Percentiles rank a stretch among this genome's conserved stretches.
phyloP scores from a whole-genome alignment of 768 basidiomycete genomes.

The Phlebiopsis flavidoalba region DNA sequence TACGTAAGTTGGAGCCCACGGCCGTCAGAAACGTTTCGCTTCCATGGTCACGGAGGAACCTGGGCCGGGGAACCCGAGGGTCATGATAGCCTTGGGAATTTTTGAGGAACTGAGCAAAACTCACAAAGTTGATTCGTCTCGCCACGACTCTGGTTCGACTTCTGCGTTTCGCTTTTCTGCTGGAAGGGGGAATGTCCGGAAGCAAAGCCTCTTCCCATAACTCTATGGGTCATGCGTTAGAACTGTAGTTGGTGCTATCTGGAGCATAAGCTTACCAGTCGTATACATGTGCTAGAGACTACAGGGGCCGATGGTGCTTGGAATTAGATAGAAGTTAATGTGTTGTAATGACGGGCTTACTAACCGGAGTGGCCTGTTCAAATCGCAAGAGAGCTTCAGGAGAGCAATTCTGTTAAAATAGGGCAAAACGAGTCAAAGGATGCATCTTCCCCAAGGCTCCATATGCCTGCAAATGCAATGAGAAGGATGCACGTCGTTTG shows the following conservation, averaged over 20 bases:
- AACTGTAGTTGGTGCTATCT: neutral
- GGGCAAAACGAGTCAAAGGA: slow-evolving; percentile 65
- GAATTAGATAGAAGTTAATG: neutral
- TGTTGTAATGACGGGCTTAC: slow-evolving; percentile 20
- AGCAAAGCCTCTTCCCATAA: slow-evolving; percentile 65
- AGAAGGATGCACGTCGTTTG: neutral
- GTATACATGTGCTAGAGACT: slow-evolving; percentile 45
- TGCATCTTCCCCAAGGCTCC: slow-evolving; percentile 57
- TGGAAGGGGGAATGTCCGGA: slow-evolving; percentile 51
- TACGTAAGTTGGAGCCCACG: slow-evolving; percentile 55
- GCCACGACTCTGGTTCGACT: slow-evolving; percentile 59
- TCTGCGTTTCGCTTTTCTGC: slow-evolving; percentile 38
- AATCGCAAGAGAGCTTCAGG: slow-evolving; percentile 64
- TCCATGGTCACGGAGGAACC: slow-evolving; percentile 56
- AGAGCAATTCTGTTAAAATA: slow-evolving; percentile 67
- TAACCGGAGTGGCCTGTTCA: slow-evolving; percentile 67
- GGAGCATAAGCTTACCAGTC: slow-evolving; percentile 35
- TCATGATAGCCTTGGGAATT: neutral
- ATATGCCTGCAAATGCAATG: slow-evolving; percentile 44
- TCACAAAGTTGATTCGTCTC: slow-evolving; percentile 62
- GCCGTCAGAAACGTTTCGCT: slow-evolving; percentile 60
- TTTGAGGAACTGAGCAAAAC: slow-evolving; percentile 22
- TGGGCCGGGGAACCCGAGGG: slow-evolving; percentile 27
- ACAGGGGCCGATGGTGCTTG: slow-evolving; percentile 12
- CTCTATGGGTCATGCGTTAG: slow-evolving; percentile 32